Conservation (phyloP, 495 filamentous ascomycete genomes). For the Astrothelium subdiscretum region DNA sequence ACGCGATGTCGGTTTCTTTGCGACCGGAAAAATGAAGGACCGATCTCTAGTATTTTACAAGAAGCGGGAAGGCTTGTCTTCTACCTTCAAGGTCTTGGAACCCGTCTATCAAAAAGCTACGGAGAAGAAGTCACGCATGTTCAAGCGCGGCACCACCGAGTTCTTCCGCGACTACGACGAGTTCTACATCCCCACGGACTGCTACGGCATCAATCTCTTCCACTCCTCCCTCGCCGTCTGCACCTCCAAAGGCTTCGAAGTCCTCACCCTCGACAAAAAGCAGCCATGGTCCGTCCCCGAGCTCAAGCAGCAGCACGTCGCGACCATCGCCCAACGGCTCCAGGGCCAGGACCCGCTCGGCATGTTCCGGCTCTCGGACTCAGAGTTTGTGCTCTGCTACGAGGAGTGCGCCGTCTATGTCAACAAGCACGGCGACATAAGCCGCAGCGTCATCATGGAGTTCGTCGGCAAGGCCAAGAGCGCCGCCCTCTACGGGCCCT, state of each 20-base stretch:
- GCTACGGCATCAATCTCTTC: slow-evolving; percentile 90
- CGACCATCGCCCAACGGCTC: slow-evolving; percentile 70
- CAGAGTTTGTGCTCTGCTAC: slow-evolving; percentile 88
- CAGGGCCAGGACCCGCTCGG: slow-evolving; percentile 72
- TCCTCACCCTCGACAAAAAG: slow-evolving; percentile 94
- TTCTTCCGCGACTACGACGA: slow-evolving; percentile 97
- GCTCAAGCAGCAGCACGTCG: slow-evolving; percentile 59
- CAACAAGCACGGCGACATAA: slow-evolving; percentile 95
- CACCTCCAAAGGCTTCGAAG: slow-evolving; percentile 86
- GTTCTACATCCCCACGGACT: slow-evolving; percentile 97
- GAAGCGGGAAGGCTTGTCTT: slow-evolving; percentile 80
- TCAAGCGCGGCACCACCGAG: slow-evolving; percentile 63
- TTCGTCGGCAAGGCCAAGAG: slow-evolving; percentile 84
- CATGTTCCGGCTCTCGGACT: slow-evolving; percentile 91
- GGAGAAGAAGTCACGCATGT: slow-evolving; percentile 51
- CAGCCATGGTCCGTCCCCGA: slow-evolving; percentile 82
- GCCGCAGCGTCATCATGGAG: slow-evolving; percentile 86
- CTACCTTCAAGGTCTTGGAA: slow-evolving; percentile 87
- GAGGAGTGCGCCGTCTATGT: slow-evolving; percentile 94
- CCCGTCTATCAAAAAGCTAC: slow-evolving; percentile 83
- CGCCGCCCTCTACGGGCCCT: slow-evolving; percentile 60
- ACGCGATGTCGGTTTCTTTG: slow-evolving; percentile 92
- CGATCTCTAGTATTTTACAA: slow-evolving; percentile 91
- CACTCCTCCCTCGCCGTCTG: slow-evolving; percentile 83
- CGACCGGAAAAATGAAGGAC: slow-evolving; percentile 92